Evolutionary conservation across 2,329 filamentous ascomycete genomes (phyloP).

Genomic region (Apiospora arundinis): DNA sequence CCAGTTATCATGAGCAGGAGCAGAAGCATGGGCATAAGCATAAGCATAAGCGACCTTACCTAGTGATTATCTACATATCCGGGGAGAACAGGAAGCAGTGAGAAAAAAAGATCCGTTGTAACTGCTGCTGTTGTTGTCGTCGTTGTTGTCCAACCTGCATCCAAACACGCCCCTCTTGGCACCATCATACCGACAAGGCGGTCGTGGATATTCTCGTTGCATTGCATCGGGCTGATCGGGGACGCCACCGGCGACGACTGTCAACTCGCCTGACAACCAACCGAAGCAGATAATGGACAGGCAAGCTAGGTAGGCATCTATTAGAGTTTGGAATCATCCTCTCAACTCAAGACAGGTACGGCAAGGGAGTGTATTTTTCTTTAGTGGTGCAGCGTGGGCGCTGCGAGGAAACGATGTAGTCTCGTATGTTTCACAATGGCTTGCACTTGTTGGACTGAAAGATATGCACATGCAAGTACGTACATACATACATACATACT

Average conservation of each 20-base stretch:
- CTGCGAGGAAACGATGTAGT: not conserved
- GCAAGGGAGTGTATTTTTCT: not conserved
- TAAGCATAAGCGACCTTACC: not conserved
- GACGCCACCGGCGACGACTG: conserved; percentile 11
- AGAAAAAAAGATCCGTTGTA: not conserved
- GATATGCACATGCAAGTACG: not conserved
- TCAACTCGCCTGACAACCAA: conserved; percentile 6
- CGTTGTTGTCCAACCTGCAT: too few species aligned
- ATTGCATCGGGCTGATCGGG: conserved; percentile 8
- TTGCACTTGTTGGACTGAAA: not conserved
- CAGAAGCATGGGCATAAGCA: too few species aligned
- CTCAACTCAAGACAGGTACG: not conserved
- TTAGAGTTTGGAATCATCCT: not conserved
- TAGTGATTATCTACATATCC: not conserved
- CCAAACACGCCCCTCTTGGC: not conserved
- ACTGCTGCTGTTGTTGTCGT: too few species aligned
- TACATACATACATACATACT: not conserved
- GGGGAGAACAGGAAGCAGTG: not conserved
- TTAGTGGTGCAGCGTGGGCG: not conserved
- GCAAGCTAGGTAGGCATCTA: not conserved
- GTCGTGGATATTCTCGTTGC: conserved; percentile 5
- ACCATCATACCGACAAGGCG: not conserved
- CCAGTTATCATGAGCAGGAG: not conserved
- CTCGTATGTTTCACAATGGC: not conserved
- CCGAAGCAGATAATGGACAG: not conserved